These are phyloP conservation scores for Musa troglodytarum DNA, from an alignment of 176 grass and related monocot genomes.

Conservation along the genomic window DNA sequence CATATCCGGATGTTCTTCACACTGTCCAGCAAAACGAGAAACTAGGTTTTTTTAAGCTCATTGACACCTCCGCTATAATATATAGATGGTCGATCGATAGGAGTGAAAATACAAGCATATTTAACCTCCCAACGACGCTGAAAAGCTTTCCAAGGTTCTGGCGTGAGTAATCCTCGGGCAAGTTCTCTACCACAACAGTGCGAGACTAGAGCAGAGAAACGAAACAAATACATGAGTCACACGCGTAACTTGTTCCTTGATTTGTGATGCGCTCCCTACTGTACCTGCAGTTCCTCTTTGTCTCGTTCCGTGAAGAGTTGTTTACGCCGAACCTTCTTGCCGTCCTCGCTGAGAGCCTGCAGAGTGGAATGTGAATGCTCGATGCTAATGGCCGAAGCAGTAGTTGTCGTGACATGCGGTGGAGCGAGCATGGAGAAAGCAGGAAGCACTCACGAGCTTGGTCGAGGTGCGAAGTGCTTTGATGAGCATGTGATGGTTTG, in stretches of 20 bases:
- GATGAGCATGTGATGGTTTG: slow-evolving; percentile 56
- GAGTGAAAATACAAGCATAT: background rate
- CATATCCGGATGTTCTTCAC: slow-evolving; percentile 80
- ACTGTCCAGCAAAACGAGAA: slow-evolving; percentile 25
- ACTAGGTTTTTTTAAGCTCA: too few relatives aligned
- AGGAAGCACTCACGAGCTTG: slow-evolving; percentile 42
- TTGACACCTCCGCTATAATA: too few relatives aligned
- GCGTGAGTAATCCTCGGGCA: slow-evolving; percentile 52
- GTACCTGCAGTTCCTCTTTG: slow-evolving; percentile 70
- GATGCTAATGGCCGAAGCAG: too few relatives aligned
- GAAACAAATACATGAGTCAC: too few relatives aligned
- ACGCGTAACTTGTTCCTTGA: too few relatives aligned
- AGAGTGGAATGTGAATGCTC: background rate
- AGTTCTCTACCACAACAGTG: slow-evolving; percentile 64
- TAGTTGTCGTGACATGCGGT: too few relatives aligned
- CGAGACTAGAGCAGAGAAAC: slow-evolving; percentile 31
- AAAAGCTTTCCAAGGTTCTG: slow-evolving; percentile 66
- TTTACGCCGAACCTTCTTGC: slow-evolving; percentile 62
- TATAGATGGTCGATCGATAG: too few relatives aligned
- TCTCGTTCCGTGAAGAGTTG: slow-evolving; percentile 56
- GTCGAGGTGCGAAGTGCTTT: slow-evolving; percentile 70
- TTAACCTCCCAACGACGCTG: slow-evolving; percentile 58
- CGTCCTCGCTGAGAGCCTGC: slow-evolving; percentile 62
- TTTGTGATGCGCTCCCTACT: too few relatives aligned
- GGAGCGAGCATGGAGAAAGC: background rate